Evolutionary conservation across 768 basidiomycete genomes (phyloP).

Genomic region (button mushroom (Agaricus bisporus)): DNA sequence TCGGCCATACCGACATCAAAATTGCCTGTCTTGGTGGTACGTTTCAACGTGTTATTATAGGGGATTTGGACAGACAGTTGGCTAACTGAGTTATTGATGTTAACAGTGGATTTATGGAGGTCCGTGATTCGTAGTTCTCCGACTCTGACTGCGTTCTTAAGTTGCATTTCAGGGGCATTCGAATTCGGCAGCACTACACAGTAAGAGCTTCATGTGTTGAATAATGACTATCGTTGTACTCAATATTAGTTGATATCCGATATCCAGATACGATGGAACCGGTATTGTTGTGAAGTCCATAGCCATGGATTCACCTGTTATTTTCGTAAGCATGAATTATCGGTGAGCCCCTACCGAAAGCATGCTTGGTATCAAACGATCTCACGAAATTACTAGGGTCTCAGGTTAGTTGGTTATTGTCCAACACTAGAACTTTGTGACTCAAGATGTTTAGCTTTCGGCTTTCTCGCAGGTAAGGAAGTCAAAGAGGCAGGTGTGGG

Average conservation of each 20-base stretch:
- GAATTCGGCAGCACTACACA: constrained; percentile 17
- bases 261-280: constrained; percentile 30
- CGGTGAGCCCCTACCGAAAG: constrained; percentile 14
- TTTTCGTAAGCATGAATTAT: constrained; percentile 46
- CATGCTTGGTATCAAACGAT: not conserved
- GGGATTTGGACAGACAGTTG: not conserved
- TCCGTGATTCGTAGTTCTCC: constrained; percentile 8
- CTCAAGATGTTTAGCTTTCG: constrained; percentile 16
- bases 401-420: not conserved
- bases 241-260: too few relatives aligned
- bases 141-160: not conserved
- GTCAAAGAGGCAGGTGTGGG: constrained; percentile 38
- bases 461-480: constrained; percentile 40
- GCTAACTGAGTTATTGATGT: not conserved
- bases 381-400: constrained; percentile 1
- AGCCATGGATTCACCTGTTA: constrained; percentile 33
- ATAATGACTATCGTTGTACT: too few relatives aligned
- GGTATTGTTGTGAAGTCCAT: constrained; percentile 37
- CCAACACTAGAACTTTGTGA: not conserved
- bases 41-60: constrained; percentile 15
- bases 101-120: constrained; percentile 47
- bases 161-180: constrained; percentile 17
- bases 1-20: constrained; percentile 31
- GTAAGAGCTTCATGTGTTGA: not conserved
- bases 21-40: constrained; percentile 48